A percentile compares a stretch with the other conserved stretches of the same genome.
phyloP scores from a whole-genome alignment of 1,284 basidiomycete species.

The Flammula alnicola region DNA sequence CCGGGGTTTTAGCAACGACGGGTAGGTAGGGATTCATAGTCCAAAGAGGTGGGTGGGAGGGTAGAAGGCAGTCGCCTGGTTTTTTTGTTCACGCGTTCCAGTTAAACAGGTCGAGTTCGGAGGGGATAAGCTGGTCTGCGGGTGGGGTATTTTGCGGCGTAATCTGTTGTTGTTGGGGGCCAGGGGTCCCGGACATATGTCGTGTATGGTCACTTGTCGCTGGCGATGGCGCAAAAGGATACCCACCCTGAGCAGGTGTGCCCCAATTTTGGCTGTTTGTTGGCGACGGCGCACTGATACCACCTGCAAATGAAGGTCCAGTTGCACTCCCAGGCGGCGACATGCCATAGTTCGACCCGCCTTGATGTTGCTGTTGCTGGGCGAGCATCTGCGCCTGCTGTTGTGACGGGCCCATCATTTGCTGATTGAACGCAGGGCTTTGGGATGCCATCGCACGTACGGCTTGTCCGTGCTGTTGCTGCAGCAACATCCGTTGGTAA shows the following conservation, averaged over 20 bases:
- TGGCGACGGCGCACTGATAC: slow-evolving; percentile 35
- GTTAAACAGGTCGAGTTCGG: slow-evolving; percentile 55
- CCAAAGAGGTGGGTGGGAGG: neutral
- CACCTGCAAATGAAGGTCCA: slow-evolving; percentile 37
- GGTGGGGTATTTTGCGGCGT: slow-evolving; percentile 42
- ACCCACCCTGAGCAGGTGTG: slow-evolving; percentile 30
- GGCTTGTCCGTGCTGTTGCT: slow-evolving; percentile 44
- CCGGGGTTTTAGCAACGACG: slow-evolving; percentile 12
- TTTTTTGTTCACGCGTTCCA: slow-evolving; percentile 38
- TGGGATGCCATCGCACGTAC: slow-evolving; percentile 37
- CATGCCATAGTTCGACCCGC: slow-evolving; percentile 46
- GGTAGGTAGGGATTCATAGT: neutral
- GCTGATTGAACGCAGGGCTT: slow-evolving; percentile 35
- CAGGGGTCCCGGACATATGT: slow-evolving; percentile 50
- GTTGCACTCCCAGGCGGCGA: slow-evolving; percentile 44
- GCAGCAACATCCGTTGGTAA: slow-evolving; percentile 53
- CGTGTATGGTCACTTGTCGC: slow-evolving; percentile 35
- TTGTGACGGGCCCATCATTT: slow-evolving; percentile 28
- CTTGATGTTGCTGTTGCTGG: slow-evolving; percentile 29
- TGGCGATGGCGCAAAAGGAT: slow-evolving; percentile 39
- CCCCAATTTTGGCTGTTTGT: slow-evolving; percentile 37
- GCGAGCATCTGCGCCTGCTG: slow-evolving; percentile 26
- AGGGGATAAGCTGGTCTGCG: slow-evolving; percentile 34
- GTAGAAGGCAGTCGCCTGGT: slow-evolving; percentile 5
- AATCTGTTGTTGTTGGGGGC: slow-evolving; percentile 39